Evolutionary conservation across 768 basidiomycete genomes (phyloP).

Genomic region (Leccinum barrowsii): DNA sequence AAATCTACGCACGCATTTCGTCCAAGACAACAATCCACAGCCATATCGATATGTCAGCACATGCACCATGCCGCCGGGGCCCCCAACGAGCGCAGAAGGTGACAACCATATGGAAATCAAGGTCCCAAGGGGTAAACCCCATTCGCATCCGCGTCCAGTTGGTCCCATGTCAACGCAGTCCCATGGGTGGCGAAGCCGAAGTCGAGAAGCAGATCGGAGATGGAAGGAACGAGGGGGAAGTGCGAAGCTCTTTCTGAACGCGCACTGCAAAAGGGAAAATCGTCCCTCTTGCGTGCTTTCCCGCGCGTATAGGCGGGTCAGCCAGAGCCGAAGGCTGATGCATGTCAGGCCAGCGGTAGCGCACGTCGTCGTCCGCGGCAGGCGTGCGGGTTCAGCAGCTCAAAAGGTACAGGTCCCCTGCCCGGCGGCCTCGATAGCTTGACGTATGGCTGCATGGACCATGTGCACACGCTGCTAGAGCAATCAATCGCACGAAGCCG

Average conservation of each 20-base stretch:
- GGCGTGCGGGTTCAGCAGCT: neutral
- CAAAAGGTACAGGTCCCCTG: neutral
- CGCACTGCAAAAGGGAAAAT: constrained; percentile 12
- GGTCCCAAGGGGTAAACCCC: neutral
- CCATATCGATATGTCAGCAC: neutral
- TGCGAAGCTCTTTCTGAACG: constrained; percentile 11
- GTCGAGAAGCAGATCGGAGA: constrained; percentile 25
- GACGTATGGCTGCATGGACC: neutral
- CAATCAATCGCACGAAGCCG: constrained; percentile 28
- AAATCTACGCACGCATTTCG: neutral
- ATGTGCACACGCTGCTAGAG: constrained; percentile 9
- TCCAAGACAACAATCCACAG: neutral
- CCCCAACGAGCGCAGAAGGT: neutral
- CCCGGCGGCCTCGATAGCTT: neutral
- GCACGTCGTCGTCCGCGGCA: neutral
- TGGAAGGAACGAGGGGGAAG: constrained; percentile 15
- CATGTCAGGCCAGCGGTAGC: neutral
- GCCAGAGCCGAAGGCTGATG: neutral
- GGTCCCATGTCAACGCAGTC: constrained; percentile 15
- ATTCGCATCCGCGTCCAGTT: constrained; percentile 6
- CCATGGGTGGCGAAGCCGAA: constrained; percentile 13
- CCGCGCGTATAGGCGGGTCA: neutral
- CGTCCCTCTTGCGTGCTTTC: constrained; percentile 4
- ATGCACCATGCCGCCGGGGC: constrained; percentile 5
- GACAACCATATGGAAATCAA: neutral